Conservation (phyloP, 441 rosid genomes). For the Cnidoscolus chayamansa region DNA sequence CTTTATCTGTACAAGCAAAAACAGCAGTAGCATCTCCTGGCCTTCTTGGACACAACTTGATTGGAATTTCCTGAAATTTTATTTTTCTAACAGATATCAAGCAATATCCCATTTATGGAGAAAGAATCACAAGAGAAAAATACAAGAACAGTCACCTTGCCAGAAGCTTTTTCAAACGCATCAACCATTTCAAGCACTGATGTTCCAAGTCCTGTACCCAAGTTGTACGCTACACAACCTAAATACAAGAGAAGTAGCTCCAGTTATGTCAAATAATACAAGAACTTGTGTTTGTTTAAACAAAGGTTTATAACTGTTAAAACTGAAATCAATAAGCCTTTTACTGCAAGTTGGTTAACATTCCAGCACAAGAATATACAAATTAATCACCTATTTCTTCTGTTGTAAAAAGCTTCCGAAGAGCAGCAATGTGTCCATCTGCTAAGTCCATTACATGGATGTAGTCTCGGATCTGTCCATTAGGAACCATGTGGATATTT, state of each 20-base stretch:
- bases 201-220: conserved; percentile 94
- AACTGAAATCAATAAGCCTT: neutral
- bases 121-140: neutral
- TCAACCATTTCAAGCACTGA: conserved; percentile 90
- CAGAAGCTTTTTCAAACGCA: conserved; percentile 76
- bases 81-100: neutral
- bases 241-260: conserved; percentile 2
- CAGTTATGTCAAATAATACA: too few relatives aligned
- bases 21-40: conserved; percentile 92
- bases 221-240: conserved; percentile 87
- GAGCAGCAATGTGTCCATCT: conserved; percentile 92
- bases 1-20: conserved; percentile 71
- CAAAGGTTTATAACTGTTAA: too few relatives aligned
- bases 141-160: conserved; percentile 50
- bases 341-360: neutral
- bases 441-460: conserved; percentile 94
- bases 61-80: conserved; percentile 72
- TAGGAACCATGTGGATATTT: conserved; percentile 7
- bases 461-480: conserved; percentile 79
- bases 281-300: too few relatives aligned
- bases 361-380: neutral
- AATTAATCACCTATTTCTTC: conserved; percentile 47
- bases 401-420: conserved; percentile 56
- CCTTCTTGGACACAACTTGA: conserved; percentile 77
- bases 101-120: neutral